These are phyloP conservation scores for Rhynchospora pubera DNA, from an alignment of 176 grass and related monocot species.

Conservation along the genomic window DNA sequence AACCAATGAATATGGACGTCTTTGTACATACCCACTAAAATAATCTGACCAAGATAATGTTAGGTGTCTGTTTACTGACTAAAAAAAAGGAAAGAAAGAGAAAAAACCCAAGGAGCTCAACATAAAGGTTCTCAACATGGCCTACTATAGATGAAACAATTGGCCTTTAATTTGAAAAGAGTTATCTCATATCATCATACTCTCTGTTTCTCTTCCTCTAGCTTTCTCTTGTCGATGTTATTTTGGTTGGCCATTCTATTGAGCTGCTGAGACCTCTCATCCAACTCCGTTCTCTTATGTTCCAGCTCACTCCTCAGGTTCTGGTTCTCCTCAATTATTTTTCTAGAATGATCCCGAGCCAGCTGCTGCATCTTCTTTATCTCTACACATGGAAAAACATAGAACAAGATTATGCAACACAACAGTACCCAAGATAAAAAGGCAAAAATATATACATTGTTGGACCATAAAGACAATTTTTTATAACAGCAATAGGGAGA, in stretches of 20 bases:
- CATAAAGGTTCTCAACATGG: background rate
- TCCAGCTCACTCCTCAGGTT: slow-evolving; percentile 38
- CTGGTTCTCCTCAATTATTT: slow-evolving; percentile 46
- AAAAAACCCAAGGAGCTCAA: slow-evolving; percentile 2
- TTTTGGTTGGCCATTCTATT: slow-evolving; percentile 49
- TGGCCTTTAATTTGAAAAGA: background rate
- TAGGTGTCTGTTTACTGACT: background rate
- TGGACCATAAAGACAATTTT: background rate
- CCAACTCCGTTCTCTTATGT: slow-evolving; percentile 49
- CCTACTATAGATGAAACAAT: background rate
- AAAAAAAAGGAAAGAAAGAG: slow-evolving; percentile 9
- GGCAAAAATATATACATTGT: background rate
- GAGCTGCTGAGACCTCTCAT: slow-evolving; percentile 37
- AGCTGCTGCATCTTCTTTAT: slow-evolving; percentile 63
- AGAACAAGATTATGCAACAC: background rate
- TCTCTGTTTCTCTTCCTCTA: slow-evolving; percentile 56
- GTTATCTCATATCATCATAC: background rate
- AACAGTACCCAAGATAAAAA: background rate
- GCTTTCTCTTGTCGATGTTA: slow-evolving; percentile 42
- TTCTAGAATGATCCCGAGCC: slow-evolving; percentile 45
- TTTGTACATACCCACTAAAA: background rate
- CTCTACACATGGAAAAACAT: slow-evolving; percentile 25
- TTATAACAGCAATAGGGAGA: background rate
- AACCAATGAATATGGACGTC: slow-evolving; percentile 9
- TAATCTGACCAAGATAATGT: background rate